Evolutionary conservation across 140 eudicot genomes (phyloP).

Genomic region (Cichorium intybus): DNA sequence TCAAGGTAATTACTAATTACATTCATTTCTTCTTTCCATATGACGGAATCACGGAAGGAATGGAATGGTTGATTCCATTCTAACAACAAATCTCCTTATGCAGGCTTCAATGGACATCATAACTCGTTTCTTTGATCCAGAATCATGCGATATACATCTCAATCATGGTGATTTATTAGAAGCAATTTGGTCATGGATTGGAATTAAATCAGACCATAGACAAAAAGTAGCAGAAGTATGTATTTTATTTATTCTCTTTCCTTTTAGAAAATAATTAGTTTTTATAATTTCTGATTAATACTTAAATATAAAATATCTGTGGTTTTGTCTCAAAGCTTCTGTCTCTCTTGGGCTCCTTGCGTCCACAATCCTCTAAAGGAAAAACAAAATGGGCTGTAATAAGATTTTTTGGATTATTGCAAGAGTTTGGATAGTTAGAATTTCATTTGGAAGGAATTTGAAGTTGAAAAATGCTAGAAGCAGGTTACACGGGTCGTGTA

Average conservation of each 20-base stretch:
- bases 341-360: slow-evolving; percentile 75
- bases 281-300: no score
- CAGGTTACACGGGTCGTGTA: no score
- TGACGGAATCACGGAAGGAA: not conserved
- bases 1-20: no score
- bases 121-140: slow-evolving; percentile 58
- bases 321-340: no score
- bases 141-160: slow-evolving; percentile 85
- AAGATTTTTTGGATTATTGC: no score
- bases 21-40: no score
- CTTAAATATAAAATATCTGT: slow-evolving; percentile 3
- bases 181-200: slow-evolving; percentile 95
- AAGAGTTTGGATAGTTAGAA: no score
- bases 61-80: no score
- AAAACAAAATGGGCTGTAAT: slow-evolving; percentile 91
- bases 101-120: slow-evolving; percentile 78
- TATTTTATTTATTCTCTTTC: not conserved
- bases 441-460: no score
- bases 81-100: no score
- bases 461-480: no score
- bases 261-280: not conserved
- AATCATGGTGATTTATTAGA: slow-evolving; percentile 84
- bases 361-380: slow-evolving; percentile 88
- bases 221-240: slow-evolving; percentile 92
- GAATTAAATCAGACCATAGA: slow-evolving; percentile 68